A percentile compares a stretch with the other conserved stretches of the same genome.
These are phyloP conservation scores for Plasmodium chabaudi DNA, from an alignment of 169 alveolate species.

Conservation along the genomic window DNA sequence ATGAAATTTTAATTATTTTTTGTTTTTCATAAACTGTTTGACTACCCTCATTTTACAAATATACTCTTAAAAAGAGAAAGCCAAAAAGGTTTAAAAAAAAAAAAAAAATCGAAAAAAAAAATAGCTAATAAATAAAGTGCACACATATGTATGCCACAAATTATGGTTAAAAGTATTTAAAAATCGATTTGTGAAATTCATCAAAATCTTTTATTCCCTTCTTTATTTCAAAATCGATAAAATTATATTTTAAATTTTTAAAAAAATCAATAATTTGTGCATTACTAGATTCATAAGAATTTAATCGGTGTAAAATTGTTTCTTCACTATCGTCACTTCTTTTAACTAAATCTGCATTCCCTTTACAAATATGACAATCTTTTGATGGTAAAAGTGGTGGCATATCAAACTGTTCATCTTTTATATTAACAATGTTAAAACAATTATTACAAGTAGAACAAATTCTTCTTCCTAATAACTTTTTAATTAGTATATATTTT, in stretches of 20 bases:
- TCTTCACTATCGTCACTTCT: conserved; percentile 60
- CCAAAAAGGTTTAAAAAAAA: too few species aligned
- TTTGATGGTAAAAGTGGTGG: conserved; percentile 52
- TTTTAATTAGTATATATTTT: conserved; percentile 26
- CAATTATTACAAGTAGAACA: conserved; percentile 20
- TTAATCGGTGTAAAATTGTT: conserved; percentile 24
- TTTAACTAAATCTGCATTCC: conserved; percentile 19
- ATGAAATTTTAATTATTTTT: too few species aligned
- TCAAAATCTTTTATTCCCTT: conserved; percentile 50
- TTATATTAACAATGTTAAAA: conserved; percentile 49
- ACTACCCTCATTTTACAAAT: too few species aligned
- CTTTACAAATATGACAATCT: conserved; percentile 33
- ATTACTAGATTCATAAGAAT: conserved; percentile 25
- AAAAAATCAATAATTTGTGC: conserved; percentile 40
- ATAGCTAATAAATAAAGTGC: background rate
- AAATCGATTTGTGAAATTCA: conserved; percentile 5
- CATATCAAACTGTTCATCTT: conserved; percentile 24
- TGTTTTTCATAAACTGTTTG: too few species aligned
- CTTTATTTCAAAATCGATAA: conserved; percentile 37
- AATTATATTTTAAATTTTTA: conserved; percentile 34
- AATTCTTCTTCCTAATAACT: conserved; percentile 56
- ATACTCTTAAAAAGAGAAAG: too few species aligned
- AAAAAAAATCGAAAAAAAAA: background rate
- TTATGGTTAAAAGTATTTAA: conserved; percentile 4
- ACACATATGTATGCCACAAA: background rate